Conservation (phyloP, 257 asterid species). For the Fraxinus americana region DNA sequence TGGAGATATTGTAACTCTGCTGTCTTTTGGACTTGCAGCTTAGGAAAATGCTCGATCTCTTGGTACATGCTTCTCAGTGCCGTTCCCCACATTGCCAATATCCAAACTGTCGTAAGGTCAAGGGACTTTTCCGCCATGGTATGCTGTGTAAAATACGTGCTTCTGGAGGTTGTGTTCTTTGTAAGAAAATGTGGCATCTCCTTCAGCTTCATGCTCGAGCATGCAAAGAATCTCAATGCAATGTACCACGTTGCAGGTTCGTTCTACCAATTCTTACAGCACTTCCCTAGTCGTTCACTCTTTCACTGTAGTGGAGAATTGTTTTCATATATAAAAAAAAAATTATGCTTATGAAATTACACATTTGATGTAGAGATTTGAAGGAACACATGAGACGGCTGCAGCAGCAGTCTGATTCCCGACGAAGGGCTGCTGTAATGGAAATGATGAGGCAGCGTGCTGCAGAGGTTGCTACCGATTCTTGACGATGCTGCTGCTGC, state of each 20-base stretch:
- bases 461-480: slow-evolving; percentile 74
- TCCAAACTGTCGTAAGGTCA: slow-evolving; percentile 91
- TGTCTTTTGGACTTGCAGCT: slow-evolving; percentile 57
- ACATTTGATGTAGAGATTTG: slow-evolving; percentile 61
- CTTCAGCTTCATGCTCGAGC: slow-evolving; percentile 97
- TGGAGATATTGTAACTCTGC: slow-evolving; percentile 22
- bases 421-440: slow-evolving; percentile 90
- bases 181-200: slow-evolving; percentile 98
- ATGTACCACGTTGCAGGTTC: slow-evolving; percentile 98
- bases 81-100: slow-evolving; percentile 62
- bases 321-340: background rate
- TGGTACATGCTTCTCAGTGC: slow-evolving; percentile 95
- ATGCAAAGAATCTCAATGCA: slow-evolving; percentile 85
- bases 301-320: background rate
- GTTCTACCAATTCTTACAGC: background rate
- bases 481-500: slow-evolving; percentile 38
- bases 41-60: slow-evolving; percentile 93
- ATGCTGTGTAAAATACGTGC: slow-evolving; percentile 80
- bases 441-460: slow-evolving; percentile 98
- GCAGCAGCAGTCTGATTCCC: slow-evolving; percentile 87
- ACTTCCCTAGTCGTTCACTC: background rate
- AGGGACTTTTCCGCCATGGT: slow-evolving; percentile 98
- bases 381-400: slow-evolving; percentile 69
- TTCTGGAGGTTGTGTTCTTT: slow-evolving; percentile 85
- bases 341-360: background rate